A percentile compares a stretch with the other conserved stretches of the same genome.
Evolutionary conservation across 2,329 filamentous ascomycete genomes (phyloP).

Genomic region (Cordyceps militaris): DNA sequence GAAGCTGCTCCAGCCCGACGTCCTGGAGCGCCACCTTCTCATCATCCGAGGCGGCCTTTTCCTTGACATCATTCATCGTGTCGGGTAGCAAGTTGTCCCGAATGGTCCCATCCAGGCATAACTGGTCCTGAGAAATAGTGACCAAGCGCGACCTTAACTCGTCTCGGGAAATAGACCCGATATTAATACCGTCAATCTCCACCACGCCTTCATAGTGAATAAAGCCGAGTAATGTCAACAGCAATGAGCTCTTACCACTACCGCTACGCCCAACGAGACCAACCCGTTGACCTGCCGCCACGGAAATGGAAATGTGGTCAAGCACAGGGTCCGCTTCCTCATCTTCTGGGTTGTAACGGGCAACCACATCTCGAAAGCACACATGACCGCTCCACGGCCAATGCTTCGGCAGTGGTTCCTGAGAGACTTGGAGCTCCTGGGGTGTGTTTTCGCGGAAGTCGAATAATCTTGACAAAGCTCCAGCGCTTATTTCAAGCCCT

Average conservation of each 20-base stretch:
- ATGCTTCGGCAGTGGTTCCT: background rate
- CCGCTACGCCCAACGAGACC: background rate
- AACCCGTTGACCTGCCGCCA: background rate
- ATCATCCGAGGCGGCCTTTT: background rate
- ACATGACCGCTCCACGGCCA: background rate
- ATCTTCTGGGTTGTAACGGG: background rate
- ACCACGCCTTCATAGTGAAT: constrained; percentile 22
- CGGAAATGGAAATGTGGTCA: background rate
- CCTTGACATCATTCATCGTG: background rate
- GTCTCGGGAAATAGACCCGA: constrained; percentile 31
- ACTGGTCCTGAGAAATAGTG: constrained; percentile 35
- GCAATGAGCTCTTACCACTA: constrained; percentile 4
- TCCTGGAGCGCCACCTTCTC: too few species aligned
- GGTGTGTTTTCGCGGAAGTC: background rate
- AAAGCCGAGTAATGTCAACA: background rate
- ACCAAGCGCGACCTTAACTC: constrained; percentile 37
- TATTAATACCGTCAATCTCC: constrained; percentile 34
- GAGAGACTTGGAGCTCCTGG: background rate
- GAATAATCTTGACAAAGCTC: background rate
- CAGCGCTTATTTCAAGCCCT: background rate
- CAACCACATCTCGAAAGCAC: background rate
- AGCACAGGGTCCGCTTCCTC: background rate
- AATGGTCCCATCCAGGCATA: background rate
- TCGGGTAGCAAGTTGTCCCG: background rate
- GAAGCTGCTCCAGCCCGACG: too few species aligned